Evolutionary conservation across 345 rosid genomes (phyloP).

Genomic region (Eucalyptus pauciflora): DNA sequence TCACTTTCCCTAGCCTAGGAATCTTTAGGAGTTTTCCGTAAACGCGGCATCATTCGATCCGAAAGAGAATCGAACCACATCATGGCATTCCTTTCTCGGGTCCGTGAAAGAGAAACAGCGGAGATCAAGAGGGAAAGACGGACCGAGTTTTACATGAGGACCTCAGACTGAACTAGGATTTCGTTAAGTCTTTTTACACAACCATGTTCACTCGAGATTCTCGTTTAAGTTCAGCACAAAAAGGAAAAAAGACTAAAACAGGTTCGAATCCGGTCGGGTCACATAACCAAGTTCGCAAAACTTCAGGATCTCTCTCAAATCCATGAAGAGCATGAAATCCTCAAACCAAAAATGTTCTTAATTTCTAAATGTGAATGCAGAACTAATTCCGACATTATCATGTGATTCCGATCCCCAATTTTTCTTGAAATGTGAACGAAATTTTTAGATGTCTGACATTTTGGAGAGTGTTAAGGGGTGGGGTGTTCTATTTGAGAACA

Average conservation of each 20-base stretch:
- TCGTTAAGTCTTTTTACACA: not conserved
- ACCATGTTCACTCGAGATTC: not conserved
- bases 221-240: not conserved
- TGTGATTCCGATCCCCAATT: not conserved
- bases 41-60: not conserved
- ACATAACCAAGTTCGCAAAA: accelerated
- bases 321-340: not conserved
- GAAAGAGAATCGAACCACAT: not conserved
- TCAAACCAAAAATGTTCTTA: not conserved
- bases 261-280: not conserved
- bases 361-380: not conserved
- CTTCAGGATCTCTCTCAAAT: not conserved
- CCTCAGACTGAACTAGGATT: not conserved
- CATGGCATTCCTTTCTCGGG: not conserved
- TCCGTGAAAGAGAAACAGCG: not conserved
- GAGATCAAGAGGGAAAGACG: not conserved
- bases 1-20: not conserved
- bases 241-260: not conserved
- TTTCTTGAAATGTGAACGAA: not conserved
- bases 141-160: not conserved
- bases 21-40: not conserved
- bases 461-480: not conserved
- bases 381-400: not conserved
- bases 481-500: not conserved
- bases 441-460: not conserved